Evolutionary conservation across 768 basidiomycete species (phyloP).

Genomic region (Leucogyrophana mollusca): DNA sequence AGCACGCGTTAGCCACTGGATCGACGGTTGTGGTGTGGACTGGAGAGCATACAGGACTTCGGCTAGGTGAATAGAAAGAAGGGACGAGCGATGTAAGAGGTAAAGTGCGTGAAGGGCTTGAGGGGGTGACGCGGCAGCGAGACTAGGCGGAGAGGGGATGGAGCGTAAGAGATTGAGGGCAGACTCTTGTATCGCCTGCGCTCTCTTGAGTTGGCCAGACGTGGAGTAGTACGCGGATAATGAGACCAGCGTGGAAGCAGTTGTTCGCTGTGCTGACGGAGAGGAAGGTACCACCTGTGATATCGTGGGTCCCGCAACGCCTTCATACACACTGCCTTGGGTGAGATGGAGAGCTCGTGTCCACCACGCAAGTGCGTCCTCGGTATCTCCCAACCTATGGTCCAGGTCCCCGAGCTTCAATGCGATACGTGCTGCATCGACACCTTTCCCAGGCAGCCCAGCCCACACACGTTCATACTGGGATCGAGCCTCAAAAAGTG

Average conservation of each 20-base stretch:
- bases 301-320: slow-evolving; percentile 22
- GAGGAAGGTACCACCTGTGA: slow-evolving; percentile 47
- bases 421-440: slow-evolving; percentile 54
- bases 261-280: slow-evolving; percentile 61
- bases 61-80: slow-evolving; percentile 70
- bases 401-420: slow-evolving; percentile 68
- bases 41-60: slow-evolving; percentile 62
- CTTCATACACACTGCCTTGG: slow-evolving; percentile 26
- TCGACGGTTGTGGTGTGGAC: slow-evolving; percentile 41
- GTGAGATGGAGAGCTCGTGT: slow-evolving; percentile 50
- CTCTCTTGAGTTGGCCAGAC: slow-evolving; percentile 52
- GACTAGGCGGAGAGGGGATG: slow-evolving; percentile 45
- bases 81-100: slow-evolving; percentile 70
- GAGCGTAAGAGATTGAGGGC: slow-evolving; percentile 55
- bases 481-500: slow-evolving; percentile 51
- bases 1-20: slow-evolving; percentile 58
- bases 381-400: slow-evolving; percentile 48
- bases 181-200: slow-evolving; percentile 54
- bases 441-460: slow-evolving; percentile 35
- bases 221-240: slow-evolving; percentile 69
- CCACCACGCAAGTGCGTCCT: slow-evolving; percentile 71
- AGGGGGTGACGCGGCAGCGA: slow-evolving; percentile 46
- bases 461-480: slow-evolving; percentile 62
- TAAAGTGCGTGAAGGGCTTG: slow-evolving; percentile 64
- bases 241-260: slow-evolving; percentile 64